Percentiles rank a stretch among this genome's conserved stretches.
phyloP scores from a whole-genome alignment of 805 yeast genomes.

The Ogataea kodamae region DNA sequence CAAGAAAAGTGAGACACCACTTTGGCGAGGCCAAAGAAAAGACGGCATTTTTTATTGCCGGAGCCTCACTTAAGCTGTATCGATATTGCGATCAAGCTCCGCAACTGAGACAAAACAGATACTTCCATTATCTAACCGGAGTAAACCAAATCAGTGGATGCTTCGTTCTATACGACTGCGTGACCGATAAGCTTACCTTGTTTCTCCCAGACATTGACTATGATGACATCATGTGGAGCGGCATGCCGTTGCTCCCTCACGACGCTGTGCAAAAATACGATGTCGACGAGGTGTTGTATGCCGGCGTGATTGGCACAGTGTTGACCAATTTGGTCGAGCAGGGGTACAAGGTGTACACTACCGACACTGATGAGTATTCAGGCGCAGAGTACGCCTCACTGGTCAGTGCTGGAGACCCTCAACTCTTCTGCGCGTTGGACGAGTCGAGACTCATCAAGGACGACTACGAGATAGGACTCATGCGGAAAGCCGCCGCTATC shows the following conservation, averaged over 20 bases:
- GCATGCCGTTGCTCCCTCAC: slow-evolving; percentile 67
- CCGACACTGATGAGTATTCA: slow-evolving; percentile 51
- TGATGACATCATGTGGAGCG: slow-evolving; percentile 97
- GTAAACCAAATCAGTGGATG: slow-evolving; percentile 72
- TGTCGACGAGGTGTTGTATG: slow-evolving; percentile 76
- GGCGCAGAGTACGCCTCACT: slow-evolving; percentile 31
- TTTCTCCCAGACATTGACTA: slow-evolving; percentile 80
- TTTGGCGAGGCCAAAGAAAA: slow-evolving; percentile 24
- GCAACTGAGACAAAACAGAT: slow-evolving; percentile 84
- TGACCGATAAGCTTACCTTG: slow-evolving; percentile 54
- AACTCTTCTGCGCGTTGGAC: slow-evolving; percentile 71
- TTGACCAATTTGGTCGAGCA: slow-evolving; percentile 31
- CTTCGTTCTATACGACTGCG: slow-evolving; percentile 56
- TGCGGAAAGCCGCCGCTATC: slow-evolving; percentile 78
- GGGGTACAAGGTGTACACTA: slow-evolving; percentile 41
- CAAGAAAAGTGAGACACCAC: slow-evolving; percentile 43
- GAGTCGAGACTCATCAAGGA: slow-evolving; percentile 87
- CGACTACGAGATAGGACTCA: slow-evolving; percentile 67
- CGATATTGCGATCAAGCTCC: slow-evolving; percentile 78
- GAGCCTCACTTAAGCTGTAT: slow-evolving; percentile 53
- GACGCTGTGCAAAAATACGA: slow-evolving; percentile 67
- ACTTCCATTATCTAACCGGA: slow-evolving; percentile 85
- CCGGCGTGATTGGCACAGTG: slow-evolving; percentile 42
- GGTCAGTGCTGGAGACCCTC: slow-evolving; percentile 43
- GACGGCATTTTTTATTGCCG: slow-evolving; percentile 52